These are phyloP conservation scores for Ogataea methylovora DNA, from an alignment of 805 yeast species.

Conservation along the genomic window DNA sequence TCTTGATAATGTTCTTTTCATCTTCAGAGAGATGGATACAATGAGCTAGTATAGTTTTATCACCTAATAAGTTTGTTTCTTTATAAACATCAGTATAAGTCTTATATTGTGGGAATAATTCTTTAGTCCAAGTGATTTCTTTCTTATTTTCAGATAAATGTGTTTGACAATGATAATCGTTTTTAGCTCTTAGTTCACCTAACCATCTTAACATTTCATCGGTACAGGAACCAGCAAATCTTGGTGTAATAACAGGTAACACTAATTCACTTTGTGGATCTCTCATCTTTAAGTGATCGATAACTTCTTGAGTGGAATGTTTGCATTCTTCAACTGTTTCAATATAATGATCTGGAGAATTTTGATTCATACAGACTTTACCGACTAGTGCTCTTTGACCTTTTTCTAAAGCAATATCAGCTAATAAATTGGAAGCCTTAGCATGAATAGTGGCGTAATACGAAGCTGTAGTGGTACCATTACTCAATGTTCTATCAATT, in stretches of 20 bases:
- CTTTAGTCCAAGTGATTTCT: constrained; percentile 65
- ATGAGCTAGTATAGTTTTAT: constrained; percentile 75
- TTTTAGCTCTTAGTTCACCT: constrained; percentile 40
- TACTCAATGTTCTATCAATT: constrained; percentile 51
- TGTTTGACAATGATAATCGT: constrained; percentile 65
- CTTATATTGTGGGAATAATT: constrained; percentile 61
- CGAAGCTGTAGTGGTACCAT: constrained; percentile 85
- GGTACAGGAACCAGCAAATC: constrained; percentile 85
- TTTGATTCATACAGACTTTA: constrained; percentile 83
- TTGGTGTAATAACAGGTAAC: constrained; percentile 73
- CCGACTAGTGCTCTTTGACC: constrained; percentile 88
- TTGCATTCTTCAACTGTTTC: constrained; percentile 48
- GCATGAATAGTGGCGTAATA: constrained; percentile 80
- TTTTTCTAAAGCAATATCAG: constrained; percentile 48
- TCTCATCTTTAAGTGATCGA: constrained; percentile 41
- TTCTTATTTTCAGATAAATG: constrained; percentile 71
- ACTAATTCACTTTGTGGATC: constrained; percentile 46
- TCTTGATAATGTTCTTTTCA: constrained; percentile 51
- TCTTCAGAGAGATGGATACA: constrained; percentile 62
- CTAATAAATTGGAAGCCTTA: constrained; percentile 62
- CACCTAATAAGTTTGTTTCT: constrained; percentile 44
- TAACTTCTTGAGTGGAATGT: constrained; percentile 40
- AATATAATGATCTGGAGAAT: constrained; percentile 64
- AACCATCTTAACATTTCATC: constrained; percentile 50
- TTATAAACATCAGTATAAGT: constrained; percentile 72